Evolutionary conservation across 257 asterid genomes (phyloP), one percentile per base, ranked within the genome.

Genomic region (Solanum paucissectum): DNA sequence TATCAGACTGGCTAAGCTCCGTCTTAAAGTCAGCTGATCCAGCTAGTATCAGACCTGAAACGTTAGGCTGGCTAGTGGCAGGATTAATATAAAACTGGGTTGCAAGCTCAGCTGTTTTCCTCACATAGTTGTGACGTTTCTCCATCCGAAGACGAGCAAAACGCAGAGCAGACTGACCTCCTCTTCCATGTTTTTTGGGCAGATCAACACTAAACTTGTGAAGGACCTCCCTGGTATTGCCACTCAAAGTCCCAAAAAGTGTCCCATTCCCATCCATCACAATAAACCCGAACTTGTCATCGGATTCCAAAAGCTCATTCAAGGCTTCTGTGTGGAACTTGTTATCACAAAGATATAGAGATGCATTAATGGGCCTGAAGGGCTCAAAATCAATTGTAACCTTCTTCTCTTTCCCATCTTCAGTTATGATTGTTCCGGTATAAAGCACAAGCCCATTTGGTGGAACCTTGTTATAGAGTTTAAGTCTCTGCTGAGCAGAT

Each of bases 1-100:
- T 88, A 87, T 82, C 85, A 49, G 85, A 82, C 69, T 91, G 93
- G 13, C 93, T 90, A 34, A 91, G 93, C 87, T 91, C 92, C 0
- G 90, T 91, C 91, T 91, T 91, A 88, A 91, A 91, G 88, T 91
- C 93, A 49, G 92, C 93, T 38, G 93, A 91, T 68, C 93, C 92
- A 44, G 93, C 93, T 86, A 91, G 89, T 77, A 91, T 87, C 69
- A 91, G 87, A 44, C 92, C 91, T 2, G 91, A 64, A 49, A 91
- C 93, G 40, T 91, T 89, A 14, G 92, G 91, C 84, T 88, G 93
- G 84, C 92, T 91, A 0, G 90, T 89, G 29, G 81, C 88, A 85
- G 92, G 90, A 87, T 89, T 91, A 62, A 91, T 90, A 83, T 33
- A 89, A 37, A 91, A 87, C 23, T 91, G 93, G 72, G 93, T 90